Conservation (phyloP, 345 rosid species). For the Rhodamnia argentea region DNA sequence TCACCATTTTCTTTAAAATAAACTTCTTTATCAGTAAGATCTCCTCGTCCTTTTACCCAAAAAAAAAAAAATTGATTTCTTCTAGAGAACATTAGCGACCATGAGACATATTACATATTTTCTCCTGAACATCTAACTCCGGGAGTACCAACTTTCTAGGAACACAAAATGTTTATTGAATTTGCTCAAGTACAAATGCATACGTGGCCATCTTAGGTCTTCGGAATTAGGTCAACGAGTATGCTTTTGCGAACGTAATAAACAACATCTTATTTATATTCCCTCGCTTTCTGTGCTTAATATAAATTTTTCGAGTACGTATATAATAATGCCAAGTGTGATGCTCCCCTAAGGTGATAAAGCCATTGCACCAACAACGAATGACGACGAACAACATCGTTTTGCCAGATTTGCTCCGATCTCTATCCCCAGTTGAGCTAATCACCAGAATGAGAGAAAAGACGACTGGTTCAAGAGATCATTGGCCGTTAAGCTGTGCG, state of each 20-base stretch:
- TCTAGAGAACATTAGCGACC: not conserved
- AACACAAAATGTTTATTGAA: not conserved
- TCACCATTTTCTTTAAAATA: not conserved
- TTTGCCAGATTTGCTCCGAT: not conserved
- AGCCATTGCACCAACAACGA: not conserved
- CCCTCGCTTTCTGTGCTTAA: not conserved
- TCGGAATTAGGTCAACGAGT: not conserved
- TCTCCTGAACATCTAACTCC: not conserved
- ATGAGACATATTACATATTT: not conserved
- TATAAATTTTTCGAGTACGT: not conserved
- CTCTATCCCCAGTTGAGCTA: not conserved
- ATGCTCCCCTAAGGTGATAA: not conserved
- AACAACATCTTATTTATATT: not conserved
- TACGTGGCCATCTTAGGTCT: not conserved
- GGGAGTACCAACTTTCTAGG: not conserved
- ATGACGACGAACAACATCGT: not conserved
- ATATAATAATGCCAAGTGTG: not conserved
- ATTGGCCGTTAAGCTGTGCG: not conserved
- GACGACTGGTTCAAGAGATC: not conserved
- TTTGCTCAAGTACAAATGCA: not conserved
- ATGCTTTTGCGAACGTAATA: not conserved
- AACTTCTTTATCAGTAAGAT: not conserved
- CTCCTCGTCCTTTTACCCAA: not conserved
- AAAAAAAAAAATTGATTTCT: no score
- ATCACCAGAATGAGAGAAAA: not conserved